These are phyloP conservation scores for Narthecium ossifragum DNA, from an alignment of 106 monocot genomes.

Conservation along the genomic window DNA sequence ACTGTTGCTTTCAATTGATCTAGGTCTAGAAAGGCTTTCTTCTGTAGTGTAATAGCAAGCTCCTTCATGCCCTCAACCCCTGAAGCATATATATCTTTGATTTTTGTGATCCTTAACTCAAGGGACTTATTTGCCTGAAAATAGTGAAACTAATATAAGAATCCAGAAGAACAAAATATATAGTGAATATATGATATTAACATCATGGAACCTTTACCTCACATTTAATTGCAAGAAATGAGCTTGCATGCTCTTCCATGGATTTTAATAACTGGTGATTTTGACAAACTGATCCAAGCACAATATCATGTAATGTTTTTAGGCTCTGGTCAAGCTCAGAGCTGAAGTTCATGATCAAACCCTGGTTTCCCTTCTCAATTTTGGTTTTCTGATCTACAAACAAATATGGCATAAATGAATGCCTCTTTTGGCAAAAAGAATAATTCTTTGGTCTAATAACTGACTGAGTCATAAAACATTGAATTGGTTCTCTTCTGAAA, in stretches of 20 bases:
- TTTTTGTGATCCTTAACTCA: conserved; percentile 39
- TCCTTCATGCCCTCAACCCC: conserved; percentile 45
- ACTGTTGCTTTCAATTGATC: conserved; percentile 35
- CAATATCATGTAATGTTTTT: conserved; percentile 31
- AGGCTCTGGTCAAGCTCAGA: conserved; percentile 50
- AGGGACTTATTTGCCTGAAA: conserved; percentile 38
- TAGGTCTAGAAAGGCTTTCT: conserved; percentile 19
- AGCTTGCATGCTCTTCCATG: conserved; percentile 35
- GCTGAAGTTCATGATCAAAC: conserved; percentile 38
- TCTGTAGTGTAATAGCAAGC: conserved; percentile 26
- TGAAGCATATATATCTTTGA: conserved; percentile 33
- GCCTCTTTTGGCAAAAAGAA: too few species aligned
- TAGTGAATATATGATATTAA: background rate
- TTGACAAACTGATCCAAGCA: conserved; percentile 50
- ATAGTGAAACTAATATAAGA: background rate
- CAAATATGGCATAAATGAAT: too few species aligned
- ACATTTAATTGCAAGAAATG: conserved; percentile 44
- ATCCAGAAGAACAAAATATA: background rate
- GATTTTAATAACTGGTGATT: conserved; percentile 39
- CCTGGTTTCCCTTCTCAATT: conserved; percentile 41
- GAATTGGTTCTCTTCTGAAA: too few species aligned
- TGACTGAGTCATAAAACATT: too few species aligned
- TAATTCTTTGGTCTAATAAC: too few species aligned
- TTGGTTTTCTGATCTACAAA: conserved; percentile 41
- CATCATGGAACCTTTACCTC: conserved; percentile 29